Evolutionary conservation across 257 asterid species (phyloP).

Genomic region (Cruciata laevipes): DNA sequence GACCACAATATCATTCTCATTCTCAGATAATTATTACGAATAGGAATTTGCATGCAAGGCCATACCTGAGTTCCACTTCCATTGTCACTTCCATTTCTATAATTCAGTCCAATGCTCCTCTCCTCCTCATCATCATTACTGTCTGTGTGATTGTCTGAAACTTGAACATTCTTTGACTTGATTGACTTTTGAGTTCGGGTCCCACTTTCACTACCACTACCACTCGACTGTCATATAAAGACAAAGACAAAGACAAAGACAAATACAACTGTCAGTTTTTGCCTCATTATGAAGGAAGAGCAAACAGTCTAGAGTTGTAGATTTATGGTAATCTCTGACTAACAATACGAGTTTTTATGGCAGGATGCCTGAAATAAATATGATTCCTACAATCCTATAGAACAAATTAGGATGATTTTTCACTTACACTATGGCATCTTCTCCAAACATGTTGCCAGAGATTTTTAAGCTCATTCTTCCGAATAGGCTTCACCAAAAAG

Average conservation of each 20-base stretch:
- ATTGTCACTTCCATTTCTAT: slow-evolving; percentile 37
- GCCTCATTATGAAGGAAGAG: not conserved
- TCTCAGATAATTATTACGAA: not conserved
- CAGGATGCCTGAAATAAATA: no score
- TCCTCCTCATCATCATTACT: slow-evolving; percentile 36
- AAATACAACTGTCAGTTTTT: not conserved
- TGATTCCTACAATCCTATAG: not conserved
- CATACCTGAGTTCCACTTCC: slow-evolving; percentile 49
- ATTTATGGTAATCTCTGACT: not conserved
- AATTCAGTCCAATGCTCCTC: slow-evolving; percentile 32
- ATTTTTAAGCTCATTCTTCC: slow-evolving; percentile 91
- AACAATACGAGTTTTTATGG: slow-evolving; percentile 1
- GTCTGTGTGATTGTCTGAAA: slow-evolving; percentile 25
- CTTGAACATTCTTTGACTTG: slow-evolving; percentile 28
- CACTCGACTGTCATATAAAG: slow-evolving; percentile 31
- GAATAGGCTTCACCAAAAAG: slow-evolving; percentile 85
- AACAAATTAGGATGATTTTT: not conserved
- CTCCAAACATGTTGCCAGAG: slow-evolving; percentile 99
- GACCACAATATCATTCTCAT: not conserved
- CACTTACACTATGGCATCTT: slow-evolving; percentile 67
- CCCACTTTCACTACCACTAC: slow-evolving; percentile 50
- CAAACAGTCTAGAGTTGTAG: not conserved
- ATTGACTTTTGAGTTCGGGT: slow-evolving; percentile 33
- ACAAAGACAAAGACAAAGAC: slow-evolving; percentile 6
- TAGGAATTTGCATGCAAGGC: not conserved